A percentile compares a stretch with the other conserved stretches of the same genome.
Evolutionary conservation across 140 eudicot genomes (phyloP).

Genomic region (Flaveria floridana): DNA sequence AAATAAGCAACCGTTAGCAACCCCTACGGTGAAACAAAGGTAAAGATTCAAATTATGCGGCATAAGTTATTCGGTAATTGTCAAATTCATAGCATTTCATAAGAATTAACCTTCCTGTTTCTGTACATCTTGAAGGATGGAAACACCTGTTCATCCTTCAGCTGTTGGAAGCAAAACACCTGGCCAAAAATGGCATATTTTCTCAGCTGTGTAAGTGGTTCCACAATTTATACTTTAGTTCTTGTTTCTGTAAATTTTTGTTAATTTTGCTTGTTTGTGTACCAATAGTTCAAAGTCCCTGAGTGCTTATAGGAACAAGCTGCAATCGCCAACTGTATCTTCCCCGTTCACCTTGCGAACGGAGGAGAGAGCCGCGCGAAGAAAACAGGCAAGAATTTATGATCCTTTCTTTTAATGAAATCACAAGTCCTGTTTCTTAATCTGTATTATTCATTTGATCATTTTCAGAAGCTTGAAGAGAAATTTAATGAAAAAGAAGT

Average conservation of each 20-base stretch:
- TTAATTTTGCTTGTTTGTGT: conserved; percentile 19
- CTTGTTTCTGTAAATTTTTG: conserved; percentile 13
- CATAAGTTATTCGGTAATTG: not conserved
- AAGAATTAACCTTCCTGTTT: not conserved
- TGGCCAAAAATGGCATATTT: conserved; percentile 70
- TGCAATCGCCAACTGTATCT: conserved; percentile 65
- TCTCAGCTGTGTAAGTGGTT: conserved; percentile 72
- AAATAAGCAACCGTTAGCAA: conserved; percentile 48
- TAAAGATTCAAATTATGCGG: conserved; percentile 19
- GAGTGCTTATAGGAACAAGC: conserved; percentile 61
- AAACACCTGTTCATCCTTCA: conserved; percentile 47
- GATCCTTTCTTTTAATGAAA: not conserved
- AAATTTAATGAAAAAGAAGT: conserved; percentile 69
- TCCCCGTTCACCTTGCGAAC: conserved; percentile 72
- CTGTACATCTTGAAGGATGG: conserved; percentile 40
- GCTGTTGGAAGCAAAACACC: conserved; percentile 63
- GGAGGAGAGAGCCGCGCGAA: conserved; percentile 71
- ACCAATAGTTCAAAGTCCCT: conserved; percentile 64
- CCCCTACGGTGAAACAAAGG: conserved; percentile 64
- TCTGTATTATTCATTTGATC: conserved; percentile 15
- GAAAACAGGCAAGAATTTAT: conserved; percentile 65
- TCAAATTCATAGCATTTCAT: not conserved
- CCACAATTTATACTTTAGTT: conserved; percentile 2
- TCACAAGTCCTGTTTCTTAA: not conserved
- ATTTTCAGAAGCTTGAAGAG: conserved; percentile 74